Evolutionary conservation across 768 basidiomycete genomes (phyloP), one percentile per base, ranked within the genome.

Genomic region (Austroboletus festivus): DNA sequence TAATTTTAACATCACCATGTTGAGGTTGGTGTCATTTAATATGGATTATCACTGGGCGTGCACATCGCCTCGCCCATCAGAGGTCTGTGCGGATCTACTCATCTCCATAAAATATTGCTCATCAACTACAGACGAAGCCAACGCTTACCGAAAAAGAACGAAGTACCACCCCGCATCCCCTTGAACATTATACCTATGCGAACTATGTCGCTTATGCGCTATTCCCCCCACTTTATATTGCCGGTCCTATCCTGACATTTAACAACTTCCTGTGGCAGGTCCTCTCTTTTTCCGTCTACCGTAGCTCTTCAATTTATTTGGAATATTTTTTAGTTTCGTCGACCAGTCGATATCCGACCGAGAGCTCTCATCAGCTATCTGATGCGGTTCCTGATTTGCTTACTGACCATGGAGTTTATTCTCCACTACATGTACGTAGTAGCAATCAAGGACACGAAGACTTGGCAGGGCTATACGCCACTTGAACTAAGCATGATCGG

Each of bases 241-340:
- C 90, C 2, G 95, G 96, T 0, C 96, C 96, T 0, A 94, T 98
- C 56, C 81, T 98, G 64, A 88, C 94, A 0, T 98, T 92, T 74
- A 95, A 95, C 60, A 91, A 96, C 64, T 98, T 92, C 63, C 71
- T 91, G 59, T 90, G 86, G 83, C 95, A 97, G 83, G 92, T 92
- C 33, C 51, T 77, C 61, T 39, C 13, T 12, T 31, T 38, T 22
- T 15, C 10, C 28, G 44, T 26, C 12, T 16, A 22, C 42, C 24
- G 23, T 23, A 6, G 8, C 21, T 18, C 18, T 8, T 41, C 16
- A 9, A 40, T 38, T 51, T 18, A 54, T 30, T 22, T 37, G 12
- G 44, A 24, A n/a, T 15, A 30, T 19, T 22, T 22, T 26, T 38
- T 53, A 93, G 86, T 72, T 86, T 50, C 79, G 79, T n/a, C 72